These are phyloP conservation scores for Eucalyptus grandis DNA, from an alignment of 345 rosid species.

Conservation along the genomic window DNA sequence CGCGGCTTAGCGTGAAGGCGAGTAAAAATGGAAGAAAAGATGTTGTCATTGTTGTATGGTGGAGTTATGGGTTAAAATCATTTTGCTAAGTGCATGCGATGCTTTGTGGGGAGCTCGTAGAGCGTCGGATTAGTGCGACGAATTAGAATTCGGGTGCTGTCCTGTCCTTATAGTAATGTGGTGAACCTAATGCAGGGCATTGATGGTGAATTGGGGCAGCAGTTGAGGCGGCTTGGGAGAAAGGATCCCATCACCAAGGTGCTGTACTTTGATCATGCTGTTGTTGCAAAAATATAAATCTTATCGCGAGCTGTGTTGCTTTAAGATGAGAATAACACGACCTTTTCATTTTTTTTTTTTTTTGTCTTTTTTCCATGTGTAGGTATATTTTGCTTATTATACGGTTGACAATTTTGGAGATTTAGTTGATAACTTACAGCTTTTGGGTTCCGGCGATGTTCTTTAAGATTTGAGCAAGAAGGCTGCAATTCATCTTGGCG, in stretches of 20 bases:
- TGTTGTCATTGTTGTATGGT: background rate
- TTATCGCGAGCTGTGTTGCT: background rate
- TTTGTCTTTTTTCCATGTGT: background rate
- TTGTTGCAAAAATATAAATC: background rate
- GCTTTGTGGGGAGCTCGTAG: background rate
- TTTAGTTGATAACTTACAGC: background rate
- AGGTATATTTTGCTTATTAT: background rate
- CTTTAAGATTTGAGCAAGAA: background rate
- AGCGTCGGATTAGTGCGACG: background rate
- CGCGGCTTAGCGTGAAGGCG: background rate
- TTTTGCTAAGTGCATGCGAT: background rate
- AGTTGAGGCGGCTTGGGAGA: conserved; percentile 77
- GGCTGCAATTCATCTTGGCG: background rate
- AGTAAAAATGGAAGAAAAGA: background rate
- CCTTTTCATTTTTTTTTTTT: background rate
- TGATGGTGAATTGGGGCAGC: conserved; percentile 75
- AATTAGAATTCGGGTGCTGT: background rate
- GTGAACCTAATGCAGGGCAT: conserved; percentile 34
- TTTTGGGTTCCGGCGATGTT: background rate
- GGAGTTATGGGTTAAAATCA: background rate
- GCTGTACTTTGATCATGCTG: background rate
- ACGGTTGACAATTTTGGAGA: background rate
- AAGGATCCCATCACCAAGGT: conserved; percentile 96
- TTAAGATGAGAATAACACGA: background rate
- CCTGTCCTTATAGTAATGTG: background rate